phyloP scores from a whole-genome alignment of 2,329 filamentous ascomycete species.

The Verticillium longisporum region DNA sequence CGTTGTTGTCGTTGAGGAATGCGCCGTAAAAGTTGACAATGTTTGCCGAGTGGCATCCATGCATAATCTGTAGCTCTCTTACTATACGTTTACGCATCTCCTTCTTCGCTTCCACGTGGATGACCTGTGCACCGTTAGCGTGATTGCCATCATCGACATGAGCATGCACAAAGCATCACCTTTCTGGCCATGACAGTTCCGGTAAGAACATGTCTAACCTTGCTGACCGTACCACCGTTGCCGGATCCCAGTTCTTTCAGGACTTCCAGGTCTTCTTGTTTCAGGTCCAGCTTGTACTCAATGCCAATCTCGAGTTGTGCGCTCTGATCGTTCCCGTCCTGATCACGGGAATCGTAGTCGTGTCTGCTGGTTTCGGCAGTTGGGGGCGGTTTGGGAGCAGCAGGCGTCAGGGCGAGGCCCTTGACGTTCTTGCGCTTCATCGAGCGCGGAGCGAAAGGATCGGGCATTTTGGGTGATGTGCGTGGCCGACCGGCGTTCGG shows the following conservation, averaged over 20 bases:
- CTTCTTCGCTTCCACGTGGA: conserved; percentile 96
- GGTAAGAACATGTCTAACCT: conserved; percentile 89
- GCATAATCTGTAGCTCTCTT: conserved; percentile 95
- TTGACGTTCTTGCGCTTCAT: conserved; percentile 99
- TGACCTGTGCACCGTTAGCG: conserved; percentile 54
- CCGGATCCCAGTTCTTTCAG: conserved; percentile 92
- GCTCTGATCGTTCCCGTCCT: conserved; percentile 49
- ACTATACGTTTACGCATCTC: conserved; percentile 96
- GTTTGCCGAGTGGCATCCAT: conserved; percentile 92
- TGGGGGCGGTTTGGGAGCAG: conserved; percentile 63
- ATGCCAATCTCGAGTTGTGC: conserved; percentile 86
- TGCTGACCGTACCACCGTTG: conserved; percentile 97
- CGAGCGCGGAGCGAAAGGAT: conserved; percentile 62
- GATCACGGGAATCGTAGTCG: conserved; percentile 54
- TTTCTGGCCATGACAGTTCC: conserved; percentile 98
- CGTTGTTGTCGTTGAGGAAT: conserved; percentile 91
- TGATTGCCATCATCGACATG: not conserved
- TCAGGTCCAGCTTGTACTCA: conserved; percentile 89
- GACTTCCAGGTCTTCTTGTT: conserved; percentile 85
- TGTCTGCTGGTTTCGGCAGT: conserved; percentile 66
- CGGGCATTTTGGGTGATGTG: conserved; percentile 43
- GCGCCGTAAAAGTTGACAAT: conserved; percentile 98
- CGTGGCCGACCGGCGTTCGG: not conserved
- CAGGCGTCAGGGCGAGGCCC: conserved; percentile 79
- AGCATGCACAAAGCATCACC: conserved; percentile 40